Base-by-base conservation (phyloP, 176 grass and related monocot genomes). In the Phragmites australis region DNA sequence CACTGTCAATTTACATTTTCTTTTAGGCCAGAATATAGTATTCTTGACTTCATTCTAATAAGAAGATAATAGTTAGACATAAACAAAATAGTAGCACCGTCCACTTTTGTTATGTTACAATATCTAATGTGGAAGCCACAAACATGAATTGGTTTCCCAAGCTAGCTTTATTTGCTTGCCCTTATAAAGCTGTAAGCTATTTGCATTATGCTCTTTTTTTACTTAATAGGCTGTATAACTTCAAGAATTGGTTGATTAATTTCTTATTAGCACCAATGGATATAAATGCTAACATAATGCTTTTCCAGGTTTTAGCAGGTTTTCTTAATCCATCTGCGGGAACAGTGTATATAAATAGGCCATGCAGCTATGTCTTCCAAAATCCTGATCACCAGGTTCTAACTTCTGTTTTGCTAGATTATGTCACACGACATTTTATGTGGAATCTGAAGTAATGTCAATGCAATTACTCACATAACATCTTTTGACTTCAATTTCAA, bases 351-450 rank as follows among this genome's bases (percentile, higher is more conserved):
- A 59, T 92, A 79, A 87, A 88, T 63, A 84, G 77, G 34, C 92
- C 92, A 39, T 90, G 83, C 80, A 97, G 94, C 83, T 92, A 94
- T 85, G 94, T 97, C 69, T 97, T 97, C 85, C 94, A 97, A 74
- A 97, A 97, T 88, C 94, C 94, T 45, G 92, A 97, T 78, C 91
- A 97, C 80, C 94, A 94, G 94, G 94, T 97, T 68, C 53, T 82
- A 78, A 41, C 73, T 75, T 72, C 6, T 65, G 1, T 19, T 76
- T 44, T 77, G 12, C 41, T 70, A 72, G 39, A n/a, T n/a, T n/a
- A n/a, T n/a, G 29, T 32, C 16, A 62, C 13, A 18, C 59, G 7
- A 31, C 14, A 62, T 62, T 31, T 18, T 6, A 32, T 15, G 32
- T 65, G 18, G 61, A 8, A 64, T 39, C 19, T 9, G 17, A 62